These are phyloP conservation scores for Misopates orontium DNA, from an alignment of 257 asterid species.

Conservation along the genomic window DNA sequence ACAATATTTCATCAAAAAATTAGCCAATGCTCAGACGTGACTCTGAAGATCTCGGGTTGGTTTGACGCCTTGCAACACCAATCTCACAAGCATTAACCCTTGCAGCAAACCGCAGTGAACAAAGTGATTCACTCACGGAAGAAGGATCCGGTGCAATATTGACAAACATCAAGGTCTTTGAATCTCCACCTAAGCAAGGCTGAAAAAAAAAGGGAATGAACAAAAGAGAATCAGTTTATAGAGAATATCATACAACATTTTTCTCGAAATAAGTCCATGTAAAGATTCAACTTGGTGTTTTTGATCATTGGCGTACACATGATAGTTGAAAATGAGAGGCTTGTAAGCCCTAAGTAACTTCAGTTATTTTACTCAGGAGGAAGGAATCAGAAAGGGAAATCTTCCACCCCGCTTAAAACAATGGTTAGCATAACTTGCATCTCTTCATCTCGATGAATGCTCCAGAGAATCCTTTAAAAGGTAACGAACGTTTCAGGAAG, in stretches of 20 bases:
- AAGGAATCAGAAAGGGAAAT: neutral
- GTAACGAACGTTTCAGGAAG: neutral
- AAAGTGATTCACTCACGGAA: constrained; percentile 83
- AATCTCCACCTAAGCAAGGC: constrained; percentile 99
- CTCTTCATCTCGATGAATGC: neutral
- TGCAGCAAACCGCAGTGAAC: constrained; percentile 95
- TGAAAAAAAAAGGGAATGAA: constrained; percentile 30
- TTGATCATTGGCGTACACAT: neutral
- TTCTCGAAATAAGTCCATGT: neutral
- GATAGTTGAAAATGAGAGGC: neutral
- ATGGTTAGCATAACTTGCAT: neutral
- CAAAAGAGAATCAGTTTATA: neutral
- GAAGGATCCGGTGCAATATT: constrained; percentile 84
- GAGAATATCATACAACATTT: no score
- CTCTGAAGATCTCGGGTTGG: constrained; percentile 63
- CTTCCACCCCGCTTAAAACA: no score
- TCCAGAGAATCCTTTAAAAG: neutral
- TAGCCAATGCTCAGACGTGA: constrained; percentile 86
- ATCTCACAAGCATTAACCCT: constrained; percentile 94
- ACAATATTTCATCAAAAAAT: constrained; percentile 21
- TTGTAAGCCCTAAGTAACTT: neutral
- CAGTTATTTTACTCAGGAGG: neutral
- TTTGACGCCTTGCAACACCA: constrained; percentile 93
- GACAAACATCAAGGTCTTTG: constrained; percentile 92
- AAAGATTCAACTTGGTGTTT: neutral